phyloP scores from a whole-genome alignment of 768 basidiomycete genomes.

The Nidularia pulvinata region DNA sequence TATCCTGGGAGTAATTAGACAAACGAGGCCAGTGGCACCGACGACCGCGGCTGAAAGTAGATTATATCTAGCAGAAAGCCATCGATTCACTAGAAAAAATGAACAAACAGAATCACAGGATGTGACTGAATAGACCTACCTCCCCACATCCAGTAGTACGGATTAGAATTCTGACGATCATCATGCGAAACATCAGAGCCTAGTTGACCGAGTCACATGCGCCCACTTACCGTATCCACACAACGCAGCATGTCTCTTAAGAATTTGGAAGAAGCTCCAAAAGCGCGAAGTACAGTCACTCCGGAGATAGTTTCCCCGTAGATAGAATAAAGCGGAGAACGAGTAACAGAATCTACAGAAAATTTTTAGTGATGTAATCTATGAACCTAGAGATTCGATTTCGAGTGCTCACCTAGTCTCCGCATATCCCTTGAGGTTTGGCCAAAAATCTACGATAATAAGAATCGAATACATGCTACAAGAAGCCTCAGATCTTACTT shows the following conservation, averaged over 20 bases:
- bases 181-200: background rate
- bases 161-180: constrained; percentile 48
- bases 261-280: constrained; percentile 84
- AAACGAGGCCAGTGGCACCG: constrained; percentile 66
- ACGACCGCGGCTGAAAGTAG: constrained; percentile 72
- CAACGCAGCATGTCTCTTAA: constrained; percentile 77
- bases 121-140: constrained; percentile 32
- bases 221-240: constrained; percentile 72
- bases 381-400: background rate
- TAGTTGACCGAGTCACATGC: constrained; percentile 29
- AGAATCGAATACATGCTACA: background rate
- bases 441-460: constrained; percentile 29
- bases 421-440: constrained; percentile 23
- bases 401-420: constrained; percentile 56
- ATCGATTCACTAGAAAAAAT: constrained; percentile 69
- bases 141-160: constrained; percentile 93
- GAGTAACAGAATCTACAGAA: constrained; percentile 41
- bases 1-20: constrained; percentile 68
- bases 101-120: background rate
- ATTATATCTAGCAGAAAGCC: constrained; percentile 89
- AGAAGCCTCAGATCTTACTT: constrained; percentile 18
- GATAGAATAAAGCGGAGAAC: constrained; percentile 37
- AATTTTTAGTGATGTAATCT: constrained; percentile 1
- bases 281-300: constrained; percentile 59
- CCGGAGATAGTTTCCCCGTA: constrained; percentile 35